A percentile compares a stretch with the other conserved stretches of the same genome.
phyloP scores from a whole-genome alignment of 176 grass and related monocot species.

The Oryza brachyantha region DNA sequence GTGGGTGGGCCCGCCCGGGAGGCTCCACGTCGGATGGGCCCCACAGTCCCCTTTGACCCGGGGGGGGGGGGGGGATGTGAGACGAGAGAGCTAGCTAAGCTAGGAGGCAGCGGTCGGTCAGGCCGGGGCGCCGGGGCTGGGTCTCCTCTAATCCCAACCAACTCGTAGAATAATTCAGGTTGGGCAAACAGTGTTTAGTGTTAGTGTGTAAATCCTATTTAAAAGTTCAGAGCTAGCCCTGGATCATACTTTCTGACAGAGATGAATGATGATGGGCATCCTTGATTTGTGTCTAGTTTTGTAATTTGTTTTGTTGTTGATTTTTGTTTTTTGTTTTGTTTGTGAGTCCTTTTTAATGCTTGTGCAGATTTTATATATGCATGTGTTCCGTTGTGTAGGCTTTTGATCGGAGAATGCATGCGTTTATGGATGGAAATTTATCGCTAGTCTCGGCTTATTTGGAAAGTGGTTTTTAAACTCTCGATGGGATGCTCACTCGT shows the following conservation, averaged over 20 bases:
- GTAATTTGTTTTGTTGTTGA: not conserved
- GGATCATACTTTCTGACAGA: not conserved
- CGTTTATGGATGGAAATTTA: too few species aligned
- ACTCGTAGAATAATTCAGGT: constrained; percentile 24
- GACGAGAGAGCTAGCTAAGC: not conserved
- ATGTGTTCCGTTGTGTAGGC: too few species aligned
- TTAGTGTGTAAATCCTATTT: not conserved
- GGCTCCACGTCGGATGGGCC: constrained; percentile 43
- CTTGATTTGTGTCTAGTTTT: constrained; percentile 5
- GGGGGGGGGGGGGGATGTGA: constrained; percentile 23
- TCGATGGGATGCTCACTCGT: too few species aligned
- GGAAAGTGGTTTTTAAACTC: too few species aligned
- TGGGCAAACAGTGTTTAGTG: not conserved
- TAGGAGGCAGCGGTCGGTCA: constrained; percentile 23
- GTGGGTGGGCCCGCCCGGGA: constrained; percentile 28
- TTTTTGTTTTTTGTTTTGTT: not conserved
- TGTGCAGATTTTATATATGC: too few species aligned
- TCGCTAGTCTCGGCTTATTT: too few species aligned
- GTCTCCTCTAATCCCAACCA: constrained; percentile 61
- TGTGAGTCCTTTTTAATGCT: constrained; percentile 7
- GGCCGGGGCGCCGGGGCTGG: constrained; percentile 51
- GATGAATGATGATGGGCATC: too few species aligned
- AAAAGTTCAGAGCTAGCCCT: not conserved
- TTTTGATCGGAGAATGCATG: too few species aligned
- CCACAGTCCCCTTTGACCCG: constrained; percentile 60